Conservation (phyloP, 2,329 filamentous ascomycete species). For the Trichophyton mentagrophytes region DNA sequence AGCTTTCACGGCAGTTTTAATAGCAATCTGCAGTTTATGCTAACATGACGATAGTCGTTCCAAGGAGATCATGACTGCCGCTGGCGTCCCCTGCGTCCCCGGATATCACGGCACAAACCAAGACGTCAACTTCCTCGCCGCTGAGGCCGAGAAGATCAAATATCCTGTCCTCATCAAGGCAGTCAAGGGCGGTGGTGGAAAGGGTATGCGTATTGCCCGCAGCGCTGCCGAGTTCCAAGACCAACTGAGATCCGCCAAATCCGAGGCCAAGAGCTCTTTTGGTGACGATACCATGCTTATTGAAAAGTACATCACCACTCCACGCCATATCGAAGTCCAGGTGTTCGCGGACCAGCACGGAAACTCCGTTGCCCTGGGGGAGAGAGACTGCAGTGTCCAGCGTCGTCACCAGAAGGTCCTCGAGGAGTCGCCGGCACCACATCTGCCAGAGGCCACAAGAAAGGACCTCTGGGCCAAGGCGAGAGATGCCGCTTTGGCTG, state of each 20-base stretch:
- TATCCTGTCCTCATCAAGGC: constrained; percentile 55
- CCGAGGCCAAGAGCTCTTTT: constrained; percentile 51
- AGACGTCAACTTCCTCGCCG: constrained; percentile 47
- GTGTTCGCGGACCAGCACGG: constrained; percentile 54
- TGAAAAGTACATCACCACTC: constrained; percentile 56
- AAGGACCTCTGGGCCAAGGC: constrained; percentile 56
- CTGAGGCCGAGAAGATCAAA: constrained; percentile 59
- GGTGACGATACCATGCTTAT: constrained; percentile 55
- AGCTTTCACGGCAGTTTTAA: constrained; percentile 1
- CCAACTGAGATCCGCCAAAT: constrained; percentile 51
- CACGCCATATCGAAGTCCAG: constrained; percentile 55
- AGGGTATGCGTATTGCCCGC: constrained; percentile 54
- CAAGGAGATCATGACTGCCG: constrained; percentile 91
- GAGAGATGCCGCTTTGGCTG: constrained; percentile 48
- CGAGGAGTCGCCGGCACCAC: constrained; percentile 53
- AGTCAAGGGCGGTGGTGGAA: constrained; percentile 54
- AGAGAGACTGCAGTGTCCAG: constrained; percentile 55
- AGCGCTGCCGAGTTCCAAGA: constrained; percentile 46
- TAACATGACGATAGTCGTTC: constrained; percentile 42
- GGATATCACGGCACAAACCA: constrained; percentile 89
- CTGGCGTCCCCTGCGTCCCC: constrained; percentile 91
- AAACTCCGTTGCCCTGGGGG: constrained; percentile 51
- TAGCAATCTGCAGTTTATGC: neutral
- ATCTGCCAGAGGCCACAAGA: constrained; percentile 45
- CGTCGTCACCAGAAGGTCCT: constrained; percentile 54